A percentile compares a stretch with the other conserved stretches of the same genome.
These are phyloP conservation scores for Alisma plantagoaquatica DNA, from an alignment of 106 monocot genomes.

Conservation along the genomic window DNA sequence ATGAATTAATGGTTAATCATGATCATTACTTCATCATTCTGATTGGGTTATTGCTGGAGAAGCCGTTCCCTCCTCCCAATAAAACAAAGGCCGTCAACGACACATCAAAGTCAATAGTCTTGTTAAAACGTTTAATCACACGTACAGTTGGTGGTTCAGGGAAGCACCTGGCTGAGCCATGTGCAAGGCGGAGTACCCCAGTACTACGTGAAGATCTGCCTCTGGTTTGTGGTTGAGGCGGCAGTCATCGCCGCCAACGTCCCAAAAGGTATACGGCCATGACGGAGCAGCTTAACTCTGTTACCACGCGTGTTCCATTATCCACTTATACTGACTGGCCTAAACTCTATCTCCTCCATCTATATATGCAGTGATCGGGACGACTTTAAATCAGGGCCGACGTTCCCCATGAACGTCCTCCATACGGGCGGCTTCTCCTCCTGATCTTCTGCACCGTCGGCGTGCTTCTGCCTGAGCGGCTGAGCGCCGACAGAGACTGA, in stretches of 20 bases:
- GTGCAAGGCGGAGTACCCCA: constrained; percentile 14
- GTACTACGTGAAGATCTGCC: constrained; percentile 4
- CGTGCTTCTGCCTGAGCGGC: too few species aligned
- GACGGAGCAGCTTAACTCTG: too few species aligned
- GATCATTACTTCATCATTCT: neutral
- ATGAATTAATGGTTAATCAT: neutral
- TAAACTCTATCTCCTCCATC: too few species aligned
- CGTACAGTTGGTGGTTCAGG: too few species aligned
- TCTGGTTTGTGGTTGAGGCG: constrained; percentile 8
- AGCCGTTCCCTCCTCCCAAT: too few species aligned
- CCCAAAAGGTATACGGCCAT: constrained; percentile 16
- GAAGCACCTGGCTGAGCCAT: constrained; percentile 14
- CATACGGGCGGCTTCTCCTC: too few species aligned
- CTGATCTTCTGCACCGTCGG: too few species aligned
- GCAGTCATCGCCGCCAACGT: constrained; percentile 17
- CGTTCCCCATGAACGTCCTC: constrained; percentile 53
- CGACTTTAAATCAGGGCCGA: constrained; percentile 70
- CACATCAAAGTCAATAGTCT: too few species aligned
- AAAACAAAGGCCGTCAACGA: too few species aligned
- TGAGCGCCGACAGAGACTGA: too few species aligned
- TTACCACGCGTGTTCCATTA: too few species aligned
- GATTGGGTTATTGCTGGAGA: neutral
- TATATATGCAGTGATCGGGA: constrained; percentile 76
- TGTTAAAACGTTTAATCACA: neutral
- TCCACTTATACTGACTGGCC: too few species aligned